phyloP scores from a whole-genome alignment of 192 early-diverging fungal species.

The Rhizophagus clarus region DNA sequence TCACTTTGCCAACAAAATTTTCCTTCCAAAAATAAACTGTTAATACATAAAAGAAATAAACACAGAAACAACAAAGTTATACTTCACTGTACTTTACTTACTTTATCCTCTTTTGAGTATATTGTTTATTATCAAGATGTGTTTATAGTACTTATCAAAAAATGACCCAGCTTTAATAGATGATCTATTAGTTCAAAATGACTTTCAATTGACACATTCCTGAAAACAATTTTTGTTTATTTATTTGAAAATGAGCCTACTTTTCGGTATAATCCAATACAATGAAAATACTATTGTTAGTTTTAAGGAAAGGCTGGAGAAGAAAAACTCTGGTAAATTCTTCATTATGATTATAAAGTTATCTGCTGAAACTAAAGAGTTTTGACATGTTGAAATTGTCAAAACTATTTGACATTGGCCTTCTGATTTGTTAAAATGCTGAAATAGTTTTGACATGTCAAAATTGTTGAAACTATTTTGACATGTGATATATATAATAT shows the following conservation, averaged over 20 bases:
- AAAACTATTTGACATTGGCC: no score
- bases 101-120: neutral
- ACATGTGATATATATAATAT: no score
- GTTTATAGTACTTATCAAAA: neutral
- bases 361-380: no score
- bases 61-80: no score
- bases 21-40: neutral
- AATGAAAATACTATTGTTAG: neutral
- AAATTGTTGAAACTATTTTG: no score
- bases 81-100: neutral
- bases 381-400: no score
- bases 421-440: no score
- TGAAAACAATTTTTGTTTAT: neutral
- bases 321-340: neutral
- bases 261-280: neutral
- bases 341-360: constrained; percentile 11
- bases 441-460: no score
- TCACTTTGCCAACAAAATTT: neutral
- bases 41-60: constrained; percentile 3
- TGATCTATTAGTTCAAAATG: neutral
- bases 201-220: neutral
- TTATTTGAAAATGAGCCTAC: constrained; percentile 1
- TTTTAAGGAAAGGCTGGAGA: neutral
- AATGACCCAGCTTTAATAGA: neutral
- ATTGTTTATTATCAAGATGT: no score